Base-by-base conservation (phyloP, 2,329 filamentous ascomycete genomes). In the Byssoonygena ceratinophila region DNA sequence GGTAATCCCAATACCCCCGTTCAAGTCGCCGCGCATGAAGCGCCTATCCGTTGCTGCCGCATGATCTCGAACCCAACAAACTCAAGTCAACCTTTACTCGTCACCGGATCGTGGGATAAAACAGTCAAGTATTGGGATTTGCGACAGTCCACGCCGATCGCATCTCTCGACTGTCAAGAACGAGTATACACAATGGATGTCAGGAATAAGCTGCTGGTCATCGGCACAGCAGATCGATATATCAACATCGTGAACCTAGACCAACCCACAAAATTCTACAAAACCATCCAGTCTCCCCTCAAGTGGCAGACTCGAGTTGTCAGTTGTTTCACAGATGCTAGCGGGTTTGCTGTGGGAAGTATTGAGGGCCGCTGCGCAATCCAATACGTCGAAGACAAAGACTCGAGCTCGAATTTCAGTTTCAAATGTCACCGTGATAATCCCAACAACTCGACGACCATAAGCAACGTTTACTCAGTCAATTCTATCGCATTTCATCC, bases 401-500 rank as follows among this genome's bases (percentile, higher is more conserved):
- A 98, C 66, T 74, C 85, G 2, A 80, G 83, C 63, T 85, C 84
- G 64, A 97, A 98, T 75, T 98, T 98, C 76, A 95, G 88, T 39
- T 98, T 98, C 82, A 97, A 97, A 72, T 98, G 92, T 71, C 92
- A 98, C 70, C 89, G 92, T 54, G 87, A 95, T 62, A 80, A 81
- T 4, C 81, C 85, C 1, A 73, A 81, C 50, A 66, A 64, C 51
- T 80, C 67, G 1, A 57, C 80, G 63, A 90, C 88, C 69, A 74
- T 84, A 58, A 87, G 86, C 61, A 92, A 91, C 64, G 92, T 97
- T 61, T 92, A 90, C 75, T 84, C 89, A 1, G 89, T 98, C 65
- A 98, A 98, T 73, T 85, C 89, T 60, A 98, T 98, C 69, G 94
- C 87, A 22, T 97, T 97, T 81, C 92, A 98, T 72, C 92, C 92